Evolutionary conservation across 257 asterid genomes (phyloP), one percentile per base, ranked within the genome.

Genomic region (Eucommia ulmoides): DNA sequence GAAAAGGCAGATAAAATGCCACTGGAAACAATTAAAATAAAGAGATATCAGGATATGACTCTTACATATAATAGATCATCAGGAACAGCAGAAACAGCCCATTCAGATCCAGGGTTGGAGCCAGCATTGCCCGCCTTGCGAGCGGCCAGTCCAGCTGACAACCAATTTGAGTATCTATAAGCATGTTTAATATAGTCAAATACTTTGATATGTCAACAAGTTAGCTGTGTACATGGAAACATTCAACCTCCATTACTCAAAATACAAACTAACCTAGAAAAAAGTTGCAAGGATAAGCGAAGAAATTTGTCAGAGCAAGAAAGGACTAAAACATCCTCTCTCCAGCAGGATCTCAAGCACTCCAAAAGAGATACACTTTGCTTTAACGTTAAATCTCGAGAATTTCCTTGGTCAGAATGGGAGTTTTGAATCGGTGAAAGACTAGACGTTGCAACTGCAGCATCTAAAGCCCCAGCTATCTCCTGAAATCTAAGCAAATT

Each of bases 391-490:
- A 86, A 71, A 45, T 51, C 70, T 55, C 64, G 74, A 69, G 87
- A 72, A 50, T 53, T 55, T 58, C 64, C 70, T 58, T 58, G 62
- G 59, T 74, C 72, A 19, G 77, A 55, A 49, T 67, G 41, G 17
- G 66, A 53, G 65, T 59, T 76, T 60, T 65, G 75, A 63, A 77
- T 62, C 14, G 75, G 72, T 29, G 45, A 70, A 25, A 91, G 84
- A 23, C 79, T 62, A 63, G 81, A 53, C 63, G 59, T 73, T 76
- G 56, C 54, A 52, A 91, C 94, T 46, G 84, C 81, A 62, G 96
- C 81, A 80, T 91, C 98, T 81, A 91, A 64, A 67, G 84, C 78
- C 64, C 96, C 94, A 7, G 96, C 98, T 54, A 91, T 86, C 75
- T 91, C 96, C 84, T 85, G 98, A 73, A 91, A 91, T 78, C 97